These are phyloP conservation scores for Excoecaria agallocha DNA, from an alignment of 345 rosid species.

Conservation along the genomic window DNA sequence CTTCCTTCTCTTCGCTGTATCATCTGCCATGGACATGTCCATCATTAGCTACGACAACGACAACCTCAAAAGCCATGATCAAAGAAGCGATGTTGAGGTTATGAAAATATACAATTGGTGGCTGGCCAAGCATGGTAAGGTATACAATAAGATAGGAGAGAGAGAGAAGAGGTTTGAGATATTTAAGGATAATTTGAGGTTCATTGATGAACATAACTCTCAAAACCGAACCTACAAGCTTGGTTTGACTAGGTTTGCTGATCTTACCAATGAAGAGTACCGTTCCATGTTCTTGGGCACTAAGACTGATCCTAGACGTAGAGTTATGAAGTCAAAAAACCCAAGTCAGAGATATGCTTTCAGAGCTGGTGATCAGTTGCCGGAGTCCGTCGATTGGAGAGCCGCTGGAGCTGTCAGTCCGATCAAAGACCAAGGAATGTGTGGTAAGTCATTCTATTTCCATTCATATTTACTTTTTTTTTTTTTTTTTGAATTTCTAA, in stretches of 20 bases:
- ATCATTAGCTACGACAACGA: slow-evolving; percentile 7
- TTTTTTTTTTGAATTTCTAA: too few species aligned
- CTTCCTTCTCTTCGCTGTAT: slow-evolving; percentile 13
- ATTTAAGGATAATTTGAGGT: slow-evolving; percentile 26
- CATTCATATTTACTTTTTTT: too few species aligned
- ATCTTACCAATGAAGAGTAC: slow-evolving; percentile 27
- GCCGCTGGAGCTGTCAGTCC: slow-evolving; percentile 15
- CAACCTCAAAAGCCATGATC: background rate
- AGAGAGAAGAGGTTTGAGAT: slow-evolving; percentile 15
- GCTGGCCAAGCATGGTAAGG: slow-evolving; percentile 19
- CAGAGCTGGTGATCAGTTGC: slow-evolving; percentile 12
- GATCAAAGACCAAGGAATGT: slow-evolving; percentile 29
- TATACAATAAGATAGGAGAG: slow-evolving; percentile 14
- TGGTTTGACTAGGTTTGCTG: slow-evolving; percentile 24
- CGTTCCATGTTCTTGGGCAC: slow-evolving; percentile 18
- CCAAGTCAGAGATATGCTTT: slow-evolving; percentile 22
- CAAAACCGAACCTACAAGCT: slow-evolving; percentile 21
- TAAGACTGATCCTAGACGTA: slow-evolving; percentile 13
- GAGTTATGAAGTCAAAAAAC: slow-evolving; percentile 13
- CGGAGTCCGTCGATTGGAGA: slow-evolving; percentile 22
- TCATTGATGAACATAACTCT: slow-evolving; percentile 25
- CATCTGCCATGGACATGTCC: slow-evolving; percentile 18
- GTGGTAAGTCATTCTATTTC: slow-evolving; percentile 15
- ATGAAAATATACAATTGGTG: slow-evolving; percentile 21
- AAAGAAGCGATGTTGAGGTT: slow-evolving; percentile 22